Conservation (phyloP, 192 early-diverging fungal species). For the Mortierella alpina region DNA sequence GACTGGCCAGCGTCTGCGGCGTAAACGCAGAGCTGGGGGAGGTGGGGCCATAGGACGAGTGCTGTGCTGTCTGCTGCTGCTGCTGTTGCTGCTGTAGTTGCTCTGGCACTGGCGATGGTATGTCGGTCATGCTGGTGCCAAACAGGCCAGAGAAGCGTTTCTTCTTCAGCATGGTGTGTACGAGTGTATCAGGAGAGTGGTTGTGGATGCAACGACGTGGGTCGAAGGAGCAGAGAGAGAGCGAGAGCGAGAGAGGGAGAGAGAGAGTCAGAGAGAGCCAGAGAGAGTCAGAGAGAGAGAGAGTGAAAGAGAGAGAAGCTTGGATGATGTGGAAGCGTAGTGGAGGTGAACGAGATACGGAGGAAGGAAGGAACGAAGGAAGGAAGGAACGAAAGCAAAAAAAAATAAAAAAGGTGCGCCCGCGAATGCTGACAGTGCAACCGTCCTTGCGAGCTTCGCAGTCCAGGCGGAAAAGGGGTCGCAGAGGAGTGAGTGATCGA, state of each 20-base stretch:
- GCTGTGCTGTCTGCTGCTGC: neutral
- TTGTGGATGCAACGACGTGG: no score
- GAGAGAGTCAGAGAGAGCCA: neutral
- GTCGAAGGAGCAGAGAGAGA: neutral
- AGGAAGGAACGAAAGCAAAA: neutral
- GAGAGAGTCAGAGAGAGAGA: neutral
- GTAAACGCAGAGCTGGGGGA: neutral
- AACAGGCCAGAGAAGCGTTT: constrained; percentile 48
- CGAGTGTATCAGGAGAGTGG: neutral
- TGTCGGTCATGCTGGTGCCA: constrained; percentile 37
- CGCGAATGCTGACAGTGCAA: no score
- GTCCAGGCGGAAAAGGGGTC: no score
- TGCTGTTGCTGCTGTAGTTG: constrained; percentile 1
- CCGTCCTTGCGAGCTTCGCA: no score
- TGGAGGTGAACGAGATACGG: neutral
- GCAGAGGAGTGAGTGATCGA: no score
- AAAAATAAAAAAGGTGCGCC: neutral
- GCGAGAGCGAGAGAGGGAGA: neutral
- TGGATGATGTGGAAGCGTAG: no score
- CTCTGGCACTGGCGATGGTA: constrained; percentile 39
- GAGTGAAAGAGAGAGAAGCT: neutral
- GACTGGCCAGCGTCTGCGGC: constrained; percentile 28
- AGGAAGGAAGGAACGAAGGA: neutral
- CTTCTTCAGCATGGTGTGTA: constrained; percentile 35
- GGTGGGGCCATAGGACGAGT: neutral